Evolutionary conservation across 768 basidiomycete genomes (phyloP).

Genomic region (Tylopilus rubrobrunneus): DNA sequence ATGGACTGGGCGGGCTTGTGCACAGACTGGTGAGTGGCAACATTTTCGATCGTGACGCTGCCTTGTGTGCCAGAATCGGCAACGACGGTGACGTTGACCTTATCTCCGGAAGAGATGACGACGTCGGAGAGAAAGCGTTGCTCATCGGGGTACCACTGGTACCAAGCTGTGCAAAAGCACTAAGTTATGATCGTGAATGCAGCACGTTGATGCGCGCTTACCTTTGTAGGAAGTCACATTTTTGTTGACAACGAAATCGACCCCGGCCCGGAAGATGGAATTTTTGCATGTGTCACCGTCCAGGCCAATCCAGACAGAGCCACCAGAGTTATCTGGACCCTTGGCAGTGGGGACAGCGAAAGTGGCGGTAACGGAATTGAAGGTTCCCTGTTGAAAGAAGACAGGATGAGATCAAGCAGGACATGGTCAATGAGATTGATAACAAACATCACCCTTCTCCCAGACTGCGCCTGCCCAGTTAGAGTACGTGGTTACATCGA

Average conservation of each 20-base stretch:
- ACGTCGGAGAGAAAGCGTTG: not conserved
- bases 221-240: not conserved
- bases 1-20: not conserved
- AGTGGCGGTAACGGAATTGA: constrained; percentile 1
- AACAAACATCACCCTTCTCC: not conserved
- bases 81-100: not conserved
- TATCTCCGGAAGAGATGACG: not conserved
- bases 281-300: not conserved
- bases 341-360: not conserved
- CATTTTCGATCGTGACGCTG: not conserved
- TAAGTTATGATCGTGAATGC: not conserved
- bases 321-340: not conserved
- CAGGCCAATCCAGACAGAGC: not conserved
- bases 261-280: not conserved
- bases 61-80: not conserved
- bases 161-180: not conserved
- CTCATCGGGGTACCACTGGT: not conserved
- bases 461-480: not conserved
- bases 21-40: not conserved
- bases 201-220: not conserved
- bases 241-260: not conserved
- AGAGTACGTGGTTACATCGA: not conserved
- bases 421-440: not conserved
- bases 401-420: not conserved
- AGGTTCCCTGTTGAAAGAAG: constrained; percentile 1